Evolutionary conservation across 1,284 basidiomycete species (phyloP).

Genomic region (Boletus smithii): DNA sequence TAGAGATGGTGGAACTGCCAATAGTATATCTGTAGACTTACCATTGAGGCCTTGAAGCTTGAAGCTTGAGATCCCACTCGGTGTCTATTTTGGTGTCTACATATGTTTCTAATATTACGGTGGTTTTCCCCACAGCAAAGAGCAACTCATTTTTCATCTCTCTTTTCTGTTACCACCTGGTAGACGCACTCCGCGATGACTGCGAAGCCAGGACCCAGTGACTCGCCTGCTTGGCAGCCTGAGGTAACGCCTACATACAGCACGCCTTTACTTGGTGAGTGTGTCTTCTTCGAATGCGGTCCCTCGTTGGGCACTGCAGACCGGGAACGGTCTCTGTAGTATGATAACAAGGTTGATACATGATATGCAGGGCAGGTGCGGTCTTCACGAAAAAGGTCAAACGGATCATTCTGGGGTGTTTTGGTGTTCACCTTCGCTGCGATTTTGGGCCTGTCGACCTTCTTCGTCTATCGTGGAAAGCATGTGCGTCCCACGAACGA

Average conservation of each 20-base stretch:
- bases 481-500: neutral
- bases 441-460: constrained; percentile 18
- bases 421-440: constrained; percentile 20
- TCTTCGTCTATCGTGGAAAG: constrained; percentile 12
- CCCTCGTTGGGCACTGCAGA: neutral
- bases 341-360: neutral
- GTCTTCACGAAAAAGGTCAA: constrained; percentile 4
- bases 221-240: too few relatives aligned
- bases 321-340: neutral
- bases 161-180: neutral
- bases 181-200: constrained; percentile 12
- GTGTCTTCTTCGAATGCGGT: too few relatives aligned
- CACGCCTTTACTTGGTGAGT: constrained; percentile 25
- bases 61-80: too few relatives aligned
- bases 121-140: constrained; percentile 9
- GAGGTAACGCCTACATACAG: constrained; percentile 7
- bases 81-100: neutral
- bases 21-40: too few relatives aligned
- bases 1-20: too few relatives aligned
- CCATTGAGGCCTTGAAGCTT: too few relatives aligned
- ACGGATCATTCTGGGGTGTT: constrained; percentile 4
- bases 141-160: neutral
- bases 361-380: constrained; percentile 4
- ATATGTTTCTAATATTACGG: neutral
- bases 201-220: constrained; percentile 1